Conservation (phyloP, 148 eudicot genomes). For the Diospyros kaki region DNA sequence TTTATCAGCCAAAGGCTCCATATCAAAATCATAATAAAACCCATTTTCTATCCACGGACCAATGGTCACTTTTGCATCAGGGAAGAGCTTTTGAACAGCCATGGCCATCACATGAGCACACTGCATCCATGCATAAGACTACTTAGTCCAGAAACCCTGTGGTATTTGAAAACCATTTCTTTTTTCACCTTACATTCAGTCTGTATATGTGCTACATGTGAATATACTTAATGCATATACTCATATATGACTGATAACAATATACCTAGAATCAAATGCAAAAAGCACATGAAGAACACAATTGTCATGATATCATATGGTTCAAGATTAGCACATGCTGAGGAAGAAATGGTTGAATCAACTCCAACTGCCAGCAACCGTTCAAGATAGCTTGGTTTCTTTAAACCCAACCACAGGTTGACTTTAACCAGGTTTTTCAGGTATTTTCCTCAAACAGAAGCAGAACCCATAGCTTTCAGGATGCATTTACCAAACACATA, state of each 20-base stretch:
- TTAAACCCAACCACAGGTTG: too few relatives aligned
- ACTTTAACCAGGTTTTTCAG: too few relatives aligned
- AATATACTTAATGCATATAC: neutral
- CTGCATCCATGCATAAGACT: constrained; percentile 39
- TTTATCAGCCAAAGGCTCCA: constrained; percentile 92
- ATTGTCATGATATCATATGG: neutral
- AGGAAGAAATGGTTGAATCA: neutral
- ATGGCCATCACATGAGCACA: constrained; percentile 99
- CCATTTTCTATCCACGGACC: constrained; percentile 99
- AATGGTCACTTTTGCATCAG: constrained; percentile 94
- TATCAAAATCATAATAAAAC: constrained; percentile 94
- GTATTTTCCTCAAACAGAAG: too few relatives aligned
- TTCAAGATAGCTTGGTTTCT: neutral
- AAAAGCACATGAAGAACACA: neutral
- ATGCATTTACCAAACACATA: too few relatives aligned
- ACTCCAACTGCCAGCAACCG: neutral
- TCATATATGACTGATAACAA: neutral
- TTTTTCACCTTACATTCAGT: neutral
- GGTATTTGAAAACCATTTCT: neutral
- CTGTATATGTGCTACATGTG: neutral
- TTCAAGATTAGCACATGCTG: neutral
- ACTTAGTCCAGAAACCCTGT: constrained; percentile 6
- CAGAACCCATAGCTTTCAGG: too few relatives aligned
- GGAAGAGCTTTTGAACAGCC: constrained; percentile 98
- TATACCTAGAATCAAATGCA: neutral